These are phyloP conservation scores for Lactarius deliciosus DNA, from an alignment of 768 basidiomycete genomes.

Conservation along the genomic window DNA sequence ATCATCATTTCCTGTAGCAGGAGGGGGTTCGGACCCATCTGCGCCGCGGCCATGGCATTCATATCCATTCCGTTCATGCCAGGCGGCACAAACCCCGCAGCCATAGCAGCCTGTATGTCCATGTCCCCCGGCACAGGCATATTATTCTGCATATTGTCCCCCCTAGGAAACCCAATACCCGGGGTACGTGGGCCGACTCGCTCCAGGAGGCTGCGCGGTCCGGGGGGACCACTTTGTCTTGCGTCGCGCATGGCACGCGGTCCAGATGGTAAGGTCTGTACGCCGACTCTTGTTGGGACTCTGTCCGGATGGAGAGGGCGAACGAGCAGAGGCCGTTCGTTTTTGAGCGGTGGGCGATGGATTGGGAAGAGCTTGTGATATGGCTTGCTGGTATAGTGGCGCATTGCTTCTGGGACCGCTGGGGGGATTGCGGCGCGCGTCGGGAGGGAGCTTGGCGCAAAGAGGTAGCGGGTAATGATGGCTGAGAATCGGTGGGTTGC, in stretches of 20 bases:
- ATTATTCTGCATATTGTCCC: conserved; percentile 76
- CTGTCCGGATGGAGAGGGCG: conserved; percentile 32
- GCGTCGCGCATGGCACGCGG: conserved; percentile 74
- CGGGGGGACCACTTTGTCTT: conserved; percentile 34
- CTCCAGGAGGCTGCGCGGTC: conserved; percentile 71
- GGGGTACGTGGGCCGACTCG: conserved; percentile 53
- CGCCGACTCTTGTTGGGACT: conserved; percentile 64
- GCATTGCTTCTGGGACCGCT: conserved; percentile 51
- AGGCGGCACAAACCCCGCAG: conserved; percentile 33
- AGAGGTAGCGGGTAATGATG: conserved; percentile 25
- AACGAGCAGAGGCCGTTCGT: conserved; percentile 32
- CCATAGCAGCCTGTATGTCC: conserved; percentile 51
- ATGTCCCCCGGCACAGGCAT: conserved; percentile 54
- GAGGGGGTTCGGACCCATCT: conserved; percentile 52
- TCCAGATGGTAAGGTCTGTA: conserved; percentile 78
- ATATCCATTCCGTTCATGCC: conserved; percentile 58
- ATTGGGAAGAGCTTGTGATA: conserved; percentile 35
- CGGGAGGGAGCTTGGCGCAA: conserved; percentile 36
- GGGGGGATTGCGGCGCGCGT: conserved; percentile 46
- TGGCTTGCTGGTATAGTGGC: conserved; percentile 68
- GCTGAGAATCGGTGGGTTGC: conserved; percentile 38
- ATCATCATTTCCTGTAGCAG: conserved; percentile 88
- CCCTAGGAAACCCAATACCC: conserved; percentile 13
- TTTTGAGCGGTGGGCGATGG: conserved; percentile 31
- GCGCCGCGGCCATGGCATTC: conserved; percentile 54